Evolutionary conservation across 108 stramenopile genomes (phyloP), one percentile per base, ranked within the genome.

Genomic region (Fistulifera pelliculosa): DNA sequence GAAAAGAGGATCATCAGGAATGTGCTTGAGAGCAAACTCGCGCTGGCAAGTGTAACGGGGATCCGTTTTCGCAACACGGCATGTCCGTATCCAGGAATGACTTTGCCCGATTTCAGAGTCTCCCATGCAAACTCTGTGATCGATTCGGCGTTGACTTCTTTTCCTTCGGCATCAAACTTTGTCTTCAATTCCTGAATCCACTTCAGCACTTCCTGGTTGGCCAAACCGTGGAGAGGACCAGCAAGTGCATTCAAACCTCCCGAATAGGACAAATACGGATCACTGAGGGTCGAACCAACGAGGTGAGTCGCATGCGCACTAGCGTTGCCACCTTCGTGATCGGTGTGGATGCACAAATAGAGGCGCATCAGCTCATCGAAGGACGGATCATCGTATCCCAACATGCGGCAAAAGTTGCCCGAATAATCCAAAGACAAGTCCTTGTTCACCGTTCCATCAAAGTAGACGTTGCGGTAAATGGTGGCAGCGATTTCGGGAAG

Each of bases 251-350:
- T 96, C 61, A 99, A 74, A 61, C 98, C 98, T 7, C 85, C 96
- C 26, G 95, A 72, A 73, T 95, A 97, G 43, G 90, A 71, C 45
- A 98, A 71, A 80, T 94, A 99, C 6, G 98, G 94, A 77, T 99
- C 98, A 15, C 82, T 64, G 28, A 99, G 66, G 21, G 98, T 97
- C 17, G 89, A 92, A 58, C 98, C 98, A 12, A 98, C 96, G 60
- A 99, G 79, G 76, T 98, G 98, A 41, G 98, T 99, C 47, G 98
- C 85, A 73, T 99, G 98, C 6, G 98, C 98, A 18, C 91, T 93
- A 40, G 96, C 98, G 73, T 99, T 99, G 52, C 98, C 98, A 38
- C 98, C 98, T 77, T 99, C 98, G 75, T 99, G 98, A 75, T 99
- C 98, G 39, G 95, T 94, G 87, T 99, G 98, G 73, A 99, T 99